Evolutionary conservation across 1,284 basidiomycete species (phyloP).

Genomic region (Pseudozyma sp.): DNA sequence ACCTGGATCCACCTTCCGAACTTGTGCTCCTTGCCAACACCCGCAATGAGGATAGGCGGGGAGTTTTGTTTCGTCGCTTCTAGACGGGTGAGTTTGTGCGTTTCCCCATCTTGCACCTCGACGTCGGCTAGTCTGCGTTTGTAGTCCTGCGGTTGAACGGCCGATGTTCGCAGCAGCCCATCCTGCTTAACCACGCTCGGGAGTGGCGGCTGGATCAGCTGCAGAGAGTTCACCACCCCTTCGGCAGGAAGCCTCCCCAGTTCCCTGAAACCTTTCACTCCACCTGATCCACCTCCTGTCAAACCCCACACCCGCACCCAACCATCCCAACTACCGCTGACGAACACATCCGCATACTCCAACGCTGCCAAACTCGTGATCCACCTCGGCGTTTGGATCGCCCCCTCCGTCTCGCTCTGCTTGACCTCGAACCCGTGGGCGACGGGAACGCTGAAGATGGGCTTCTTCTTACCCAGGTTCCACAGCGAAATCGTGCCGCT

Average conservation of each 20-base stretch:
- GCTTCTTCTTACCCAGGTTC: constrained; percentile 95
- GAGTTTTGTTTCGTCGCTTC: constrained; percentile 42
- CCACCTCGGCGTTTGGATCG: constrained; percentile 84
- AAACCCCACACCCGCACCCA: constrained; percentile 87
- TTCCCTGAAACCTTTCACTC: constrained; percentile 78
- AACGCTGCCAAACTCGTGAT: constrained; percentile 85
- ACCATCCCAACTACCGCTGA: constrained; percentile 93
- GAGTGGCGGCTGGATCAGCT: constrained; percentile 77
- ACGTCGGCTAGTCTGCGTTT: constrained; percentile 11
- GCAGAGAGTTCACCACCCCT: constrained; percentile 90
- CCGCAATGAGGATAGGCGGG: constrained; percentile 77
- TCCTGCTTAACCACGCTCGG: neutral
- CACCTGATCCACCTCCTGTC: constrained; percentile 71
- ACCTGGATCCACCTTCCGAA: constrained; percentile 87
- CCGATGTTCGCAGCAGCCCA: neutral
- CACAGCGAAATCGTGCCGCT: constrained; percentile 88
- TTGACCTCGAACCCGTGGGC: constrained; percentile 83
- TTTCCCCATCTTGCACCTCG: constrained; percentile 1
- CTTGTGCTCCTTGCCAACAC: constrained; percentile 86
- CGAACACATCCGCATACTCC: constrained; percentile 90
- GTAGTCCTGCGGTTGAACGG: constrained; percentile 25
- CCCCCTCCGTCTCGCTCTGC: constrained; percentile 78
- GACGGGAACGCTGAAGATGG: constrained; percentile 83
- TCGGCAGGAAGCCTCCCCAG: constrained; percentile 76
- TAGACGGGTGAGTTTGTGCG: constrained; percentile 6